Percentiles rank a stretch among this genome's conserved stretches.
These are phyloP conservation scores for Thraustochytrium sp. DNA, from an alignment of 352 stramenopile species.

Conservation along the genomic window DNA sequence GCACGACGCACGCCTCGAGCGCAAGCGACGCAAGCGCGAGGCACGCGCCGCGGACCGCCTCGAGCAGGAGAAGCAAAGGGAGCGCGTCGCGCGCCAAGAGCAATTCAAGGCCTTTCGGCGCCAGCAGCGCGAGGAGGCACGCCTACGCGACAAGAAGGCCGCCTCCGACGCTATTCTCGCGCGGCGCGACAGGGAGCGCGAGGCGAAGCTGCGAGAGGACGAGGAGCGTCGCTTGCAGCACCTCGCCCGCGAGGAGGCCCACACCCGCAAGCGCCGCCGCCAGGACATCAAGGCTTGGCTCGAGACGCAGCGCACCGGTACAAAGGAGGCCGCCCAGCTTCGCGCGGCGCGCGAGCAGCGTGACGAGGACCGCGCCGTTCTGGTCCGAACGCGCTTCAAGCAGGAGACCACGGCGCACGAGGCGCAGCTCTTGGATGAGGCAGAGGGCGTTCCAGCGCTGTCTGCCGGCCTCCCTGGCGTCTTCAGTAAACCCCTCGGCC, in stretches of 20 bases:
- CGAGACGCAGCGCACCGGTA: background rate
- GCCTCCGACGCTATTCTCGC: background rate
- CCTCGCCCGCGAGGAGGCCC: background rate
- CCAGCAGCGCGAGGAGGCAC: background rate
- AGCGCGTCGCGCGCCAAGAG: background rate
- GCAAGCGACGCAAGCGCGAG: background rate
- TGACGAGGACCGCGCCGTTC: background rate
- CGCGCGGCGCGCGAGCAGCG: background rate
- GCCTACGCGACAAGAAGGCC: background rate
- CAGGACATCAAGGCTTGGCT: background rate
- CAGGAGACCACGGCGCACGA: background rate
- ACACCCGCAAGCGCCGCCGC: background rate
- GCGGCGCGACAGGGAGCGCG: background rate
- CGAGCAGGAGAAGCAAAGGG: background rate
- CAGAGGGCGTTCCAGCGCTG: background rate
- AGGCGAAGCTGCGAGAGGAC: background rate
- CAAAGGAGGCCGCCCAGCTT: background rate
- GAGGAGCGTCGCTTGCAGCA: background rate
- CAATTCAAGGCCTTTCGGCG: conserved; percentile 25
- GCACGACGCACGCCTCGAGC: background rate
- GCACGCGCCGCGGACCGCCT: background rate
- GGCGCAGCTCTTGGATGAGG: background rate
- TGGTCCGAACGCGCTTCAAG: background rate
- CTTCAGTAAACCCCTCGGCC: background rate
- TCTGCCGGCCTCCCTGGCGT: background rate